These are phyloP conservation scores for Backusella parvicylindrica DNA, from an alignment of 192 early-diverging fungal species.

Conservation along the genomic window DNA sequence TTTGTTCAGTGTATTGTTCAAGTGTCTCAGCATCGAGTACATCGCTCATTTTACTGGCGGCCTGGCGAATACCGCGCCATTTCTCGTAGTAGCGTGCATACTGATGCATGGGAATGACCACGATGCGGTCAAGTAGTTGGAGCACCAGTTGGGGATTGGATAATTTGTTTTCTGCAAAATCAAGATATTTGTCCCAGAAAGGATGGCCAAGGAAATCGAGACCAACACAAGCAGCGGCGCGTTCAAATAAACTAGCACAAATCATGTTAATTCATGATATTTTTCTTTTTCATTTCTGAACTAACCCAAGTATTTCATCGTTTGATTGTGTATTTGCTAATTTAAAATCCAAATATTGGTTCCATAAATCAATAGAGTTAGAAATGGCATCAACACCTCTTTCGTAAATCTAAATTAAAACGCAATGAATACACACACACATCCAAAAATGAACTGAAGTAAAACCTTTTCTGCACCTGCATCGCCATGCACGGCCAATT, in stretches of 20 bases:
- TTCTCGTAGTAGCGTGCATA: slow-evolving; percentile 70
- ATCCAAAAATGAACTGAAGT: too few relatives aligned
- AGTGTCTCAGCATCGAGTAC: background rate
- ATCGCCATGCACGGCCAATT: slow-evolving; percentile 47
- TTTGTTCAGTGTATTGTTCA: background rate
- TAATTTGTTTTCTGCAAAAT: slow-evolving; percentile 48
- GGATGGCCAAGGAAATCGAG: slow-evolving; percentile 67
- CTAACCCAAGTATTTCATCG: slow-evolving; percentile 57
- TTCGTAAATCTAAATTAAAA: slow-evolving; percentile 64
- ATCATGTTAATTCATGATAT: background rate
- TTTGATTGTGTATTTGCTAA: slow-evolving; percentile 54
- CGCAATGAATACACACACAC: background rate
- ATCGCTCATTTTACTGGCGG: background rate
- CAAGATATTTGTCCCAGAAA: slow-evolving; percentile 60
- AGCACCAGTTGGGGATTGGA: slow-evolving; percentile 37
- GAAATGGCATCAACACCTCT: slow-evolving; percentile 63
- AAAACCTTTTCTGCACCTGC: slow-evolving; percentile 59
- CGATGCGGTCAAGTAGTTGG: slow-evolving; percentile 60
- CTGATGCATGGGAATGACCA: slow-evolving; percentile 70
- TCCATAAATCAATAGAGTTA: slow-evolving; percentile 73
- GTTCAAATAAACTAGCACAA: slow-evolving; percentile 57
- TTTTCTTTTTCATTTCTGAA: too few relatives aligned
- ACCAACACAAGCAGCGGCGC: slow-evolving; percentile 59
- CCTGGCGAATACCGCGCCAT: slow-evolving; percentile 27
- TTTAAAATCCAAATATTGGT: slow-evolving; percentile 64